These are phyloP conservation scores for Mycena sanguinolenta DNA, from an alignment of 768 basidiomycete species.

Conservation along the genomic window DNA sequence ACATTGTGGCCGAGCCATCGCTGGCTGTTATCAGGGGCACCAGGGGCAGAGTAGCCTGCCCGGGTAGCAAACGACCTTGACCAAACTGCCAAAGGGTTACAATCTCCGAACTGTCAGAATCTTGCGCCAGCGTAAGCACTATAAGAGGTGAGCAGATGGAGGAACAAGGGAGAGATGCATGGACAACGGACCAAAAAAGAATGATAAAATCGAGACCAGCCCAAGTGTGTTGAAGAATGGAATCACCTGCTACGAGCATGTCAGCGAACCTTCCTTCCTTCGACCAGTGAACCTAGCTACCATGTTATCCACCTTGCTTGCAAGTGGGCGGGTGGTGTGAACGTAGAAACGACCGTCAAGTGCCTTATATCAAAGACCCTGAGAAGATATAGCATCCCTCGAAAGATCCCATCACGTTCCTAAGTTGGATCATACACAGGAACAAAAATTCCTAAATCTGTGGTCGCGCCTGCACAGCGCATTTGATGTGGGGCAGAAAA, in stretches of 20 bases:
- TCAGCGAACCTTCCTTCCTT: neutral
- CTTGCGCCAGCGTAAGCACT: constrained; percentile 4
- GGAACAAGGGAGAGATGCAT: neutral
- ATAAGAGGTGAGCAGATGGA: neutral
- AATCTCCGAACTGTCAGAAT: neutral
- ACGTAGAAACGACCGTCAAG: too few relatives aligned
- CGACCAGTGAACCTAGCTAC: neutral
- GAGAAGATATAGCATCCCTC: too few relatives aligned
- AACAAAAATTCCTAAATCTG: too few relatives aligned
- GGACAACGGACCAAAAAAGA: neutral
- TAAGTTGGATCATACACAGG: too few relatives aligned
- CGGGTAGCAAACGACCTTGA: neutral
- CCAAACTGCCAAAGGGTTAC: constrained; percentile 25
- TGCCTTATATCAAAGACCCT: too few relatives aligned
- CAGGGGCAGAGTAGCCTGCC: constrained; percentile 6
- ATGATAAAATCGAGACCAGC: neutral
- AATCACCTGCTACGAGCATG: neutral
- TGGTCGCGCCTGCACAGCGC: too few relatives aligned
- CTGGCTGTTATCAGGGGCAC: constrained; percentile 8
- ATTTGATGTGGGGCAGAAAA: too few relatives aligned
- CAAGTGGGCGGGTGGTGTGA: neutral
- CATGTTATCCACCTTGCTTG: neutral
- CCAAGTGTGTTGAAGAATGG: neutral
- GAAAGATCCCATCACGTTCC: too few relatives aligned
- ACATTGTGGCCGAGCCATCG: constrained; percentile 11